Base-by-base conservation (phyloP, 495 filamentous ascomycete species). In the Schizothecium vesticola region DNA sequence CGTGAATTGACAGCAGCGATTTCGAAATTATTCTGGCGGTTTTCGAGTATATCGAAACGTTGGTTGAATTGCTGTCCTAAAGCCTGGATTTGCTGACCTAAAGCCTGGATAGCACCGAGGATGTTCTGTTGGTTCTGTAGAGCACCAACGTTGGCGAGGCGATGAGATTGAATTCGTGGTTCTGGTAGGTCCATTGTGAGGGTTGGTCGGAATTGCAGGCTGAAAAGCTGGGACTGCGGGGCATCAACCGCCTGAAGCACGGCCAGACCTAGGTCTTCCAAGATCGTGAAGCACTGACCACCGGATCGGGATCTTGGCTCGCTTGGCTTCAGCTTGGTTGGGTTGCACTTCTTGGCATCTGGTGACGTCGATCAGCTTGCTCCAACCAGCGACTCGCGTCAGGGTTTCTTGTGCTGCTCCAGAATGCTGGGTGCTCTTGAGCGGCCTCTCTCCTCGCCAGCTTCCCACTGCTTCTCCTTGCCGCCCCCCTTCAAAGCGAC, bases 301-400 rank as follows among this genome's bases (percentile, higher is more conserved):
- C 43, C 43, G 6, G 43, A n/a, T 59, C 19, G 58, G 58, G 58
- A 59, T 24, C 58, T 59, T 59, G 58, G 58, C 43, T 51, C n/a
- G 13, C 58, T 59, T 59, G 58, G 58, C 43, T 51, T 51, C 43
- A 59, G 58, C 58, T 59, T 59, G 58, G 58, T 59, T 59, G 24
- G 58, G 43, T 51, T 19, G 11, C 11, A 13, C 11, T 11, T 3
- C 23, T 24, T 59, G 58, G 26, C 58, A 59, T 23, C 25, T 33
- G 36, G 64, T 65, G 64, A 65, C 64, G 64, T 65, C 51, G 64
- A 65, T 59, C 51, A 25, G 51, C 43, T 65, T 31, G 36, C 55
- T 24, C 43, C 63, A 23, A 56, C 24, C 23, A 25, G 21, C 33
- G 3, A 28, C 58, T 1, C 11, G 8, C 28, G 4, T 61, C 60